A percentile compares a stretch with the other conserved stretches of the same genome.
Conservation (phyloP, 2,329 filamentous ascomycete species). For the Aphanoascus verrucosus region DNA sequence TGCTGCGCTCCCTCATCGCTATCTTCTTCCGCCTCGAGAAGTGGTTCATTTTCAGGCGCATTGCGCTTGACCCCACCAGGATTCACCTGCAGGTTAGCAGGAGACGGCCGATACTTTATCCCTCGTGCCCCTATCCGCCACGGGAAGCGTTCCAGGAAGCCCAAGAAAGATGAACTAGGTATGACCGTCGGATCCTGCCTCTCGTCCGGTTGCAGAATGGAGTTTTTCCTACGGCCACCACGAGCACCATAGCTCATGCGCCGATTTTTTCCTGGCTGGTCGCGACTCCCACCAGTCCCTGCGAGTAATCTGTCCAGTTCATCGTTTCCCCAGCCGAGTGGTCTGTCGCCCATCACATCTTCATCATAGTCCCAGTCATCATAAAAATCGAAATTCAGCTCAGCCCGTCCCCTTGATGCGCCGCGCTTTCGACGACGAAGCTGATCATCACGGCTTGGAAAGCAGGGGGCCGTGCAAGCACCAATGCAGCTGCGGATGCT, state of each 20-base stretch:
- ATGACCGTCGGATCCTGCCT: slow-evolving; percentile 72
- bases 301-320: slow-evolving; percentile 76
- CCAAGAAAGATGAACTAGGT: slow-evolving; percentile 71
- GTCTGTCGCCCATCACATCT: slow-evolving; percentile 39
- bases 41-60: slow-evolving; percentile 52
- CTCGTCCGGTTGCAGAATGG: slow-evolving; percentile 40
- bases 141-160: slow-evolving; percentile 72
- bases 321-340: slow-evolving; percentile 68
- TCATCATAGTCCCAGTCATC: slow-evolving; percentile 81
- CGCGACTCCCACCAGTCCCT: slow-evolving; percentile 43
- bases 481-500: slow-evolving; percentile 57
- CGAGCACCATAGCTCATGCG: slow-evolving; percentile 81
- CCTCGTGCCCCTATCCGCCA: slow-evolving; percentile 72
- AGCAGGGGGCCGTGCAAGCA: slow-evolving; percentile 57
- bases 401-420: slow-evolving; percentile 51
- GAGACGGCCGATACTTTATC: slow-evolving; percentile 78
- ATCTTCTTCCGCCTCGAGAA: slow-evolving; percentile 55
- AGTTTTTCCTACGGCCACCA: slow-evolving; percentile 49
- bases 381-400: slow-evolving; percentile 92
- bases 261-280: slow-evolving; percentile 60
- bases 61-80: slow-evolving; percentile 46
- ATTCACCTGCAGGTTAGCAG: slow-evolving; percentile 80
- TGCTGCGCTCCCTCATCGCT: slow-evolving; percentile 24
- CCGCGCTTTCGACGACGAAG: slow-evolving; percentile 57
- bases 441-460: slow-evolving; percentile 62